These are phyloP conservation scores for Podaxis pistillaris DNA, from an alignment of 768 basidiomycete genomes.

Conservation along the genomic window DNA sequence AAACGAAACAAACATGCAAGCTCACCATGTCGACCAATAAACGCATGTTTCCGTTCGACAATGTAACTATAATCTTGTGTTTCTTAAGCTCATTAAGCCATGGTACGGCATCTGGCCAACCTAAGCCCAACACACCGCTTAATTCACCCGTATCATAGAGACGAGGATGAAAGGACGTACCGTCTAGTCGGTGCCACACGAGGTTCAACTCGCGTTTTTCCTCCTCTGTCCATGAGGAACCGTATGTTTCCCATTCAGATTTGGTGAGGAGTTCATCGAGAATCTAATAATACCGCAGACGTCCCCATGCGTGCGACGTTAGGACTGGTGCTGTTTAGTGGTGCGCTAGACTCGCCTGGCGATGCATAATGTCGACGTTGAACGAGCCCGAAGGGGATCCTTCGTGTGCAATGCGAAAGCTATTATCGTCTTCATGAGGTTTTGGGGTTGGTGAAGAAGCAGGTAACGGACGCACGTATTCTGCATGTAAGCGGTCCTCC, in stretches of 20 bases:
- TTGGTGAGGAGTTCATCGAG: slow-evolving; percentile 53
- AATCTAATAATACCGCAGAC: slow-evolving; percentile 36
- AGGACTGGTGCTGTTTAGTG: neutral
- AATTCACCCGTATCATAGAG: neutral
- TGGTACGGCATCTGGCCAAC: slow-evolving; percentile 53
- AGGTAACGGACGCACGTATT: slow-evolving; percentile 37
- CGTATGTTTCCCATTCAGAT: slow-evolving; percentile 51
- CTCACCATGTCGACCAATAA: slow-evolving; percentile 61
- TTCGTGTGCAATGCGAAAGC: slow-evolving; percentile 41
- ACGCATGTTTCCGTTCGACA: slow-evolving; percentile 66
- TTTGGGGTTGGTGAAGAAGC: neutral
- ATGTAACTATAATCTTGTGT: slow-evolving; percentile 44
- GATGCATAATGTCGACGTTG: slow-evolving; percentile 56
- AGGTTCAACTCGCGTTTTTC: slow-evolving; percentile 44
- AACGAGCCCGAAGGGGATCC: slow-evolving; percentile 48
- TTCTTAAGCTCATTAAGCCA: slow-evolving; percentile 54
- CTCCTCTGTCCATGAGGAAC: slow-evolving; percentile 38
- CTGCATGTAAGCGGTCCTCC: slow-evolving; percentile 50
- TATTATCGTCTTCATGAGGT: slow-evolving; percentile 19
- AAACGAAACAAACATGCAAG: neutral
- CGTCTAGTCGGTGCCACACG: slow-evolving; percentile 60
- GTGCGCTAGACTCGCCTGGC: slow-evolving; percentile 35
- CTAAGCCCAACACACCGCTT: slow-evolving; percentile 27
- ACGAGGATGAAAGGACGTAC: slow-evolving; percentile 26
- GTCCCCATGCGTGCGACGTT: neutral